Conservation (phyloP, 2,329 filamentous ascomycete genomes). For the Stachybotrys chlorohalonatus region DNA sequence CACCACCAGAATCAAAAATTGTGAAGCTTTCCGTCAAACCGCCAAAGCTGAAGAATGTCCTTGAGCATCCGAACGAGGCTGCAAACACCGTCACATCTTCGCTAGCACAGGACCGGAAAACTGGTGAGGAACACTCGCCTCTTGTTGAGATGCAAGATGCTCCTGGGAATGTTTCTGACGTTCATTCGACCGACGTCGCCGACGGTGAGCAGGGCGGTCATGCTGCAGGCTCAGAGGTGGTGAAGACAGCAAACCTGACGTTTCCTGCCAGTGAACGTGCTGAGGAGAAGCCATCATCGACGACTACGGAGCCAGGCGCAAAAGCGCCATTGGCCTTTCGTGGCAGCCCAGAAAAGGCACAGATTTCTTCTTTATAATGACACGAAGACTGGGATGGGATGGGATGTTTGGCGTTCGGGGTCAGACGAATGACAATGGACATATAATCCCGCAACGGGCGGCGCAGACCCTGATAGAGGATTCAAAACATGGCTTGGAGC, state of each 20-base stretch:
- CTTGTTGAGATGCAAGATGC: conserved; percentile 17
- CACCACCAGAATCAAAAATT: conserved; percentile 52
- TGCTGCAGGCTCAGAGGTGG: too few species aligned
- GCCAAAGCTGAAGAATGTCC: conserved; percentile 24
- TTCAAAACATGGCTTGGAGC: too few species aligned
- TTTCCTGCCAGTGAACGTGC: neutral
- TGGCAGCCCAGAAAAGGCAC: conserved; percentile 51
- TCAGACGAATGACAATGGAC: neutral
- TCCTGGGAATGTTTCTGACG: conserved; percentile 3
- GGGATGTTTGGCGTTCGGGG: neutral
- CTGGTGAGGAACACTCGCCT: conserved; percentile 5
- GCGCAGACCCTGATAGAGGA: neutral
- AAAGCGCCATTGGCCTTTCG: conserved; percentile 46
- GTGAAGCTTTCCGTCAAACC: conserved; percentile 58
- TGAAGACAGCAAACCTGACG: too few species aligned
- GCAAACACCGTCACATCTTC: conserved; percentile 12
- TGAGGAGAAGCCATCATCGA: neutral
- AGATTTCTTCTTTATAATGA: neutral
- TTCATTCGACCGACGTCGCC: neutral
- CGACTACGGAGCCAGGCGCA: conserved; percentile 13
- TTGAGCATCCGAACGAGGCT: conserved; percentile 12
- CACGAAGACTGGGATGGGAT: neutral
- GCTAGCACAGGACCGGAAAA: conserved; percentile 9
- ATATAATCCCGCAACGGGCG: neutral
- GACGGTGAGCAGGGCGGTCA: neutral